phyloP scores from a whole-genome alignment of 441 rosid species.

The Adansonia rubrostipa region DNA sequence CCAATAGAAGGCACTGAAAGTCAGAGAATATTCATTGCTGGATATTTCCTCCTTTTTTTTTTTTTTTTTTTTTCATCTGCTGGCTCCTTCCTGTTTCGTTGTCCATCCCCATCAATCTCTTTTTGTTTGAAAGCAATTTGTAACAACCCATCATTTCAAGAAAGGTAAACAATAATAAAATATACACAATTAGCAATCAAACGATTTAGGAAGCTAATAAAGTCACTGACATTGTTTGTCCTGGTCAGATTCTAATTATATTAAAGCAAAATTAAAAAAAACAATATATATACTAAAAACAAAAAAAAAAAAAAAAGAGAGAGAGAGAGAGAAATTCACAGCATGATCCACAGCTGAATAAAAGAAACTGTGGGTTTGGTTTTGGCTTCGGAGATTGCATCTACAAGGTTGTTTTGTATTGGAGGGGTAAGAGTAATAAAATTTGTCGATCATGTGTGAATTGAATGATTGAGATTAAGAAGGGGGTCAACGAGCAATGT shows the following conservation, averaged over 20 bases:
- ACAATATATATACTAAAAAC: not conserved
- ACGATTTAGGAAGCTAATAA: conserved; percentile 27
- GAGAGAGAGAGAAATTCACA: conserved; percentile 14
- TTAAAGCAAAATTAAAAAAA: not conserved
- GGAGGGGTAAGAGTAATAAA: conserved; percentile 29
- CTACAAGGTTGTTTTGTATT: conserved; percentile 23
- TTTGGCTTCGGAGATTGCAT: conserved; percentile 29
- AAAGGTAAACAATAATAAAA: not conserved
- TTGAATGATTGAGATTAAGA: not conserved
- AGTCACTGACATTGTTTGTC: conserved; percentile 20
- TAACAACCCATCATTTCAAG: conserved; percentile 41
- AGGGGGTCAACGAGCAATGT: conserved; percentile 55
- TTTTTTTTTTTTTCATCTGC: not conserved
- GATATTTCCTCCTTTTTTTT: not conserved
- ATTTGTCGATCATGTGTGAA: conserved; percentile 24
- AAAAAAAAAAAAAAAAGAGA: not conserved
- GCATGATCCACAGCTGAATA: conserved; percentile 34
- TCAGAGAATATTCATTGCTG: not conserved
- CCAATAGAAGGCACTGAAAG: not conserved
- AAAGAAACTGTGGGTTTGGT: conserved; percentile 30
- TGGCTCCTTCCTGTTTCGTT: conserved; percentile 4
- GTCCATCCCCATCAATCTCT: conserved; percentile 31
- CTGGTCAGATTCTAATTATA: conserved; percentile 26
- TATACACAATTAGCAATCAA: conserved; percentile 31
- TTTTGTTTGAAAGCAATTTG: conserved; percentile 35